A percentile compares a stretch with the other conserved stretches of the same genome.
These are phyloP conservation scores for Terfezia boudieri DNA, from an alignment of 495 filamentous ascomycete species.

Conservation along the genomic window DNA sequence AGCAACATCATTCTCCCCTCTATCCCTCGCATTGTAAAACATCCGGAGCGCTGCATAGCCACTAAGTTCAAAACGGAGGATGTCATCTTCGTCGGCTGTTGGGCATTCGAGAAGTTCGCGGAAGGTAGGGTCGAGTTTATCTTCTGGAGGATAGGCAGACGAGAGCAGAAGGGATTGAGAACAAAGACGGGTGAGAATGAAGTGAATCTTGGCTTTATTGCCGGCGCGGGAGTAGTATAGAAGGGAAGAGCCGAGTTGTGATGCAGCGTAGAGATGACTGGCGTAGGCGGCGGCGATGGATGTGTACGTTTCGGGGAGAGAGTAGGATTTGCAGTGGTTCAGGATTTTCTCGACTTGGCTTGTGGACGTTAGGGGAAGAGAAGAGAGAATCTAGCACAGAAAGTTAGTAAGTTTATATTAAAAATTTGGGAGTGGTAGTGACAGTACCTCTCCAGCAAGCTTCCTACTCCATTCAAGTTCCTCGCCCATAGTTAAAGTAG, in stretches of 20 bases:
- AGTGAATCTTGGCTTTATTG: conserved; percentile 8
- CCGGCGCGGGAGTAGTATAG: conserved; percentile 15
- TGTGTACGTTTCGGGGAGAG: conserved; percentile 7
- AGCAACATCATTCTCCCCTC: conserved; percentile 1
- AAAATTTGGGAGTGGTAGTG: neutral
- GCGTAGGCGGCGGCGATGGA: conserved; percentile 13
- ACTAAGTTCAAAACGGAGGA: conserved; percentile 17
- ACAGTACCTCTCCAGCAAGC: conserved; percentile 12
- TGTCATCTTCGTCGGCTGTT: conserved; percentile 4
- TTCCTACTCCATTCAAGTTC: conserved; percentile 10
- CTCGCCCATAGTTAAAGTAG: neutral
- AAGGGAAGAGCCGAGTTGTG: conserved; percentile 14
- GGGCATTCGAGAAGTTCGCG: conserved; percentile 11
- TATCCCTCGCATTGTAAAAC: conserved; percentile 11
- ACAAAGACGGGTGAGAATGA: conserved; percentile 8
- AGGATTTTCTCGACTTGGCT: conserved; percentile 14
- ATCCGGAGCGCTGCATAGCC: conserved; percentile 15
- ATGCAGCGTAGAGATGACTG: conserved; percentile 8
- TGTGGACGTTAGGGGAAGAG: conserved; percentile 14
- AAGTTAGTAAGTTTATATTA: no score
- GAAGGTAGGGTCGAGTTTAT: conserved; percentile 7
- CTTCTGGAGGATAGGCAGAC: conserved; percentile 3
- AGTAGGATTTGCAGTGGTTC: conserved; percentile 10
- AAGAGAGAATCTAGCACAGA: conserved; percentile 1
- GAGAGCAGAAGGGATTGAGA: conserved; percentile 11